Conservation (phyloP, 1,139 yeast genomes). For the Yamadazyma aaseri region DNA sequence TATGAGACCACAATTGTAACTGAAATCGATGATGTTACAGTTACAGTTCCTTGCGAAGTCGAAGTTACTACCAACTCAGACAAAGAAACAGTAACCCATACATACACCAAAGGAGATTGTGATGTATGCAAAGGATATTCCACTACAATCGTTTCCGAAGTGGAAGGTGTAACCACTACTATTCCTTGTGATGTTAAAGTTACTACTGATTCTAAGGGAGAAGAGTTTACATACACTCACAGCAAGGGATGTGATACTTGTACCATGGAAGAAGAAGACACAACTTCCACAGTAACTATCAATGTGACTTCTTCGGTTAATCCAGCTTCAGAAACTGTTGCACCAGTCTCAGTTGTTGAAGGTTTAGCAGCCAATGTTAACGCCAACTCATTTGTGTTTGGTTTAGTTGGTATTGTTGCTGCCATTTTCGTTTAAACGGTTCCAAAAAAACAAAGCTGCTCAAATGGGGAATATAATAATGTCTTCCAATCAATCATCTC, state of each 20-base stretch:
- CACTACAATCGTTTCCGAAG: slow-evolving; percentile 5
- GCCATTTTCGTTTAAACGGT: slow-evolving; percentile 4
- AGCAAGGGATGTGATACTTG: slow-evolving; percentile 16
- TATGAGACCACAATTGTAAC: slow-evolving; percentile 9
- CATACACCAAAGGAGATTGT: slow-evolving; percentile 17
- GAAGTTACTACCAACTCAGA: slow-evolving; percentile 12
- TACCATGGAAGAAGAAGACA: slow-evolving; percentile 2
- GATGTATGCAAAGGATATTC: slow-evolving; percentile 9
- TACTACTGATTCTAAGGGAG: slow-evolving; percentile 7
- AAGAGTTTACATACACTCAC: slow-evolving; percentile 6
- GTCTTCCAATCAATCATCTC: slow-evolving; percentile 7
- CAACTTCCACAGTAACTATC: slow-evolving; percentile 5
- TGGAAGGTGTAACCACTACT: slow-evolving; percentile 7
- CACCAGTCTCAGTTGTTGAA: slow-evolving; percentile 2
- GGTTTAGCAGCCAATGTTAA: slow-evolving; percentile 4
- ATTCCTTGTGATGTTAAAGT: slow-evolving; percentile 9
- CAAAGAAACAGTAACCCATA: slow-evolving; percentile 7
- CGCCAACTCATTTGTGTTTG: slow-evolving; percentile 4
- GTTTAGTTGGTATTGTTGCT: slow-evolving; percentile 4
- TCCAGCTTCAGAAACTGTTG: slow-evolving; percentile 4
- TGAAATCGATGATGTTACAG: slow-evolving; percentile 8
- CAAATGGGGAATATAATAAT: slow-evolving; percentile 5
- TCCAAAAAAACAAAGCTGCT: slow-evolving; percentile 3
- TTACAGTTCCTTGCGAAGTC: slow-evolving; percentile 11
- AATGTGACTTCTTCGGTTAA: slow-evolving; percentile 9